Evolutionary conservation across 2,329 filamentous ascomycete species (phyloP), one percentile per base, ranked within the genome.

Genomic region (Cadophora sp.): DNA sequence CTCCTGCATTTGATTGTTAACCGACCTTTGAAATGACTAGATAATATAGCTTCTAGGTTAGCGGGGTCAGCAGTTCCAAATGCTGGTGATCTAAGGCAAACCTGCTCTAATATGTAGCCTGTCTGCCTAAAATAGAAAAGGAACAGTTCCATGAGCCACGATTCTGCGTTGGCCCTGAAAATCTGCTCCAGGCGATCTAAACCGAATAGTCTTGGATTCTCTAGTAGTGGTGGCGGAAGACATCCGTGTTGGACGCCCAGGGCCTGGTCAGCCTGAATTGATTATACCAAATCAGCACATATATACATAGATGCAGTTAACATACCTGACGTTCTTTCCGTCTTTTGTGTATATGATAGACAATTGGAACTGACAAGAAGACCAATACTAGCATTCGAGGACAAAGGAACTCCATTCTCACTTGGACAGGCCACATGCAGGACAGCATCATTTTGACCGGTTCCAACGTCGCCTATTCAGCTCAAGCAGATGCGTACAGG

Each of bases 21-120:
- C 51, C 31, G 12, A 75, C 72, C 76, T 60, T 71, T 68, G 37
- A 73, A 69, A 34, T 73, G 70, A 11, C 69, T 74, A 9, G 73
- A 72, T 14, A 78, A 67, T 19, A 77, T 69, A 5, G 75, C 73
- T 62, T 77, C 72, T 26, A 77, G 62, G 66, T 77, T 77, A 16
- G 48, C 66, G 29, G 74, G 76, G 40, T 77, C 73, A 31, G 75
- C 69, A 11, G 75, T 77, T 55, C 69, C 74, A 66, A 74, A 77
- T 4, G 71, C 75, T n/a, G 22, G 64, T 14, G 68, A 73, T 9
- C 75, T 74, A 3, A 78, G 68, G 53, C 78, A 78, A 11, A 73
- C 69, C 61, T 78, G 75, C 60, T 79, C 74, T 14, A 69, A 40
- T 2, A 67, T 71, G 24, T 63, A 9, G 26, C 69, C 69, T n/a